Evolutionary conservation across 2,329 filamentous ascomycete species (phyloP).

Genomic region (Botryotinia globosa): DNA sequence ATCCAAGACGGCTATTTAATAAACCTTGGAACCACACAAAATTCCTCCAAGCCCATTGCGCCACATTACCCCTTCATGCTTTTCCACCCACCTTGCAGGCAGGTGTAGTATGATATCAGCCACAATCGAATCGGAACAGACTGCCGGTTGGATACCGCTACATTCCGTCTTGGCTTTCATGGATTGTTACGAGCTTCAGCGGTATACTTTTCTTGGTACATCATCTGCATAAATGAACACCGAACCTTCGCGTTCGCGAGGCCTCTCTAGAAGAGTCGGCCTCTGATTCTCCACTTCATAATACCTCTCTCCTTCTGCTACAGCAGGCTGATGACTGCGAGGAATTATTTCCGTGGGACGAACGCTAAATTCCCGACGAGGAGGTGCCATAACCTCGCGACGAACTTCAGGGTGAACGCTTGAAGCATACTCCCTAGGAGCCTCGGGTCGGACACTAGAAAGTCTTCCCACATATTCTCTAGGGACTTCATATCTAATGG

Average conservation of each 20-base stretch:
- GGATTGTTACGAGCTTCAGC: slow-evolving; percentile 25
- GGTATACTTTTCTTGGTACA: slow-evolving; percentile 35
- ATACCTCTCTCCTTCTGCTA: slow-evolving; percentile 32
- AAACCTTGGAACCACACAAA: too few species aligned
- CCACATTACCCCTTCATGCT: neutral
- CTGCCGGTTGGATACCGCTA: neutral
- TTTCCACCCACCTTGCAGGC: slow-evolving; percentile 11
- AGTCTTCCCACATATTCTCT: slow-evolving; percentile 45
- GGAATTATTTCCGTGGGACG: slow-evolving; percentile 31
- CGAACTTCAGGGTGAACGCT: slow-evolving; percentile 40
- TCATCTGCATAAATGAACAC: slow-evolving; percentile 37
- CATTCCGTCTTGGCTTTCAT: neutral
- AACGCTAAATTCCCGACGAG: slow-evolving; percentile 36
- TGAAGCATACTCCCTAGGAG: slow-evolving; percentile 37
- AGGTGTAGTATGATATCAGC: slow-evolving; percentile 6
- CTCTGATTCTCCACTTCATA: slow-evolving; percentile 31
- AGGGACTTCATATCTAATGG: slow-evolving; percentile 44
- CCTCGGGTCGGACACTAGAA: slow-evolving; percentile 42
- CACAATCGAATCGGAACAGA: slow-evolving; percentile 11
- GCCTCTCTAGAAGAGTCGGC: slow-evolving; percentile 35
- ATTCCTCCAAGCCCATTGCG: neutral
- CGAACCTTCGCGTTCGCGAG: slow-evolving; percentile 34
- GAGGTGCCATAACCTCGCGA: slow-evolving; percentile 30
- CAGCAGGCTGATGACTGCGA: slow-evolving; percentile 30
- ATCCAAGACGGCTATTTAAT: neutral